phyloP scores from a whole-genome alignment of 164 flowering plant genomes.

The Stephania japonica region DNA sequence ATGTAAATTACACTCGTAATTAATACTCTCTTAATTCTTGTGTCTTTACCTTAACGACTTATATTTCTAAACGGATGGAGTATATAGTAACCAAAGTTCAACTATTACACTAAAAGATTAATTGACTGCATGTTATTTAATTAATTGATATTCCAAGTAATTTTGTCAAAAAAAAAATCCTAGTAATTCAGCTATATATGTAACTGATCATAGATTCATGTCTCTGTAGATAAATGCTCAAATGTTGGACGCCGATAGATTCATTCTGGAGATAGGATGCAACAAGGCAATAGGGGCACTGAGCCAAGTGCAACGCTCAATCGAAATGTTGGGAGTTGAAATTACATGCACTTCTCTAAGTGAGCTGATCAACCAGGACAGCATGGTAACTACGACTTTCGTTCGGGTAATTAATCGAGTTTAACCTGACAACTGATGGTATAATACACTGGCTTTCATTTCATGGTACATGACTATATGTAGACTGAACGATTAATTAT shows the following conservation, averaged over 20 bases:
- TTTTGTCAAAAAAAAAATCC: too few relatives aligned
- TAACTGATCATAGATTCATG: too few relatives aligned
- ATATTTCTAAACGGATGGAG: too few relatives aligned
- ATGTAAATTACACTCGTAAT: too few relatives aligned
- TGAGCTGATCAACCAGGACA: background rate
- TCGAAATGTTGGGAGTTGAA: slow-evolving; percentile 6
- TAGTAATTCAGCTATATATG: too few relatives aligned
- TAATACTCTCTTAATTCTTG: too few relatives aligned
- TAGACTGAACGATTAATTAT: background rate
- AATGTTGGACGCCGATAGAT: slow-evolving; percentile 1
- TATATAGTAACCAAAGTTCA: background rate
- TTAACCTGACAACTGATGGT: background rate
- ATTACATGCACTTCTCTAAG: background rate
- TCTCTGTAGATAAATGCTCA: background rate
- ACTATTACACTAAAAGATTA: background rate
- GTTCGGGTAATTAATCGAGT: background rate
- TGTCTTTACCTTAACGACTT: too few relatives aligned
- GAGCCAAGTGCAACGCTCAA: slow-evolving; percentile 5
- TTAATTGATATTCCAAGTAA: background rate
- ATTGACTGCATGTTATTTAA: background rate
- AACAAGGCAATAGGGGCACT: slow-evolving; percentile 12
- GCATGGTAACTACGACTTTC: slow-evolving; percentile 3
- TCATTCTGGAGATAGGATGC: slow-evolving; percentile 5
- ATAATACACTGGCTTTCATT: background rate
- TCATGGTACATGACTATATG: too few relatives aligned